phyloP scores from a whole-genome alignment of 768 basidiomycete genomes.

The Trametes sanguinea region DNA sequence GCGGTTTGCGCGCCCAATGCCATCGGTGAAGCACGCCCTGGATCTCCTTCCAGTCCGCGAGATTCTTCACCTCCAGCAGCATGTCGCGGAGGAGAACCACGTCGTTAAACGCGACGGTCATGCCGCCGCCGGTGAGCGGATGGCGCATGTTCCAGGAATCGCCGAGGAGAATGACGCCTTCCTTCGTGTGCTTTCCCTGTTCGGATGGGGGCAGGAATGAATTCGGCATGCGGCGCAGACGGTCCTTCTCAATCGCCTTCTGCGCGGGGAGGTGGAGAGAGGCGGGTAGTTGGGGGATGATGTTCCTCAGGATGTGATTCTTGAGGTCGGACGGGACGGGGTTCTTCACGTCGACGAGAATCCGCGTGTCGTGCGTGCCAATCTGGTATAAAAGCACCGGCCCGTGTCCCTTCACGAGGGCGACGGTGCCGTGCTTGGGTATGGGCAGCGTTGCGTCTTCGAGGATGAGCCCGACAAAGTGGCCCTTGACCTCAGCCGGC shows the following conservation, averaged over 20 bases:
- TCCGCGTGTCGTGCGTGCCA: conserved; percentile 83
- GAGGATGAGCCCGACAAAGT: conserved; percentile 86
- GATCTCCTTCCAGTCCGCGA: conserved; percentile 54
- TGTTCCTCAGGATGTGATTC: conserved; percentile 68
- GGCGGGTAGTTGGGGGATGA: conserved; percentile 81
- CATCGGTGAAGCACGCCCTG: conserved; percentile 60
- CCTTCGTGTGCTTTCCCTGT: conserved; percentile 56
- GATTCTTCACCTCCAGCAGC: conserved; percentile 47
- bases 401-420: conserved; percentile 75
- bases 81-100: conserved; percentile 71
- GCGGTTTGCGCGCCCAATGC: conserved; percentile 85
- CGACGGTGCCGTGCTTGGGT: conserved; percentile 81
- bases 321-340: conserved; percentile 84
- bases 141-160: conserved; percentile 99
- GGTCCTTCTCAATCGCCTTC: conserved; percentile 72
- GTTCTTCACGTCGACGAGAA: conserved; percentile 87
- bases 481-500: conserved; percentile 62
- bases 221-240: conserved; percentile 92
- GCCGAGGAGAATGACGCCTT: conserved; percentile 83
- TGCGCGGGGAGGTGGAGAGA: conserved; percentile 66
- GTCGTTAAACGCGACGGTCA: conserved; percentile 94
- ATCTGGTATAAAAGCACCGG: conserved; percentile 96
- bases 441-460: conserved; percentile 76
- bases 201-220: conserved; percentile 83
- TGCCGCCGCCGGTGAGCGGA: conserved; percentile 95